phyloP scores from a whole-genome alignment of 305 asterid genomes.

The Fraxinus velutina region DNA sequence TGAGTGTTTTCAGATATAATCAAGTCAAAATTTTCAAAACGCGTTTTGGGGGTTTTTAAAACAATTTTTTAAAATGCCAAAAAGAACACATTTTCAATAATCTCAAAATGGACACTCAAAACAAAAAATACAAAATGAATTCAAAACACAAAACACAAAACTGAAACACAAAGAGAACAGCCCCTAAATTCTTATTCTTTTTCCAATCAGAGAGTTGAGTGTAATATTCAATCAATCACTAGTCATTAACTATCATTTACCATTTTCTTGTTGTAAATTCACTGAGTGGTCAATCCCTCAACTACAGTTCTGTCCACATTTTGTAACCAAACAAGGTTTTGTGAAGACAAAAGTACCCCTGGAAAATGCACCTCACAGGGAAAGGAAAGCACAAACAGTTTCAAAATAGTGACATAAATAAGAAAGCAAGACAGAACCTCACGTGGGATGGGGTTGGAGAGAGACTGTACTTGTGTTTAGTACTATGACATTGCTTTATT shows the following conservation, averaged over 20 bases:
- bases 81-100: too few relatives aligned
- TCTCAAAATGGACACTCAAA: too few relatives aligned
- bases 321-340: slow-evolving; percentile 8
- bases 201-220: slow-evolving; percentile 19
- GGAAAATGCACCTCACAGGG: not conserved
- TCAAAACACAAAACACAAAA: too few relatives aligned
- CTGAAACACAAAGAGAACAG: too few relatives aligned
- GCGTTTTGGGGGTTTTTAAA: too few relatives aligned
- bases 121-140: too few relatives aligned
- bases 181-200: slow-evolving; percentile 10
- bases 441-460: not conserved
- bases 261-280: slow-evolving; percentile 25
- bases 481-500: not conserved
- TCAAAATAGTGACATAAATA: not conserved
- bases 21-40: too few relatives aligned
- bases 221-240: slow-evolving; percentile 13
- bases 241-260: slow-evolving; percentile 27
- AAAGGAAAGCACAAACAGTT: not conserved
- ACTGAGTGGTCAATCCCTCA: slow-evolving; percentile 21
- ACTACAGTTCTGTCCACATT: slow-evolving; percentile 12
- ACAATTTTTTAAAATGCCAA: too few relatives aligned
- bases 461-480: not conserved
- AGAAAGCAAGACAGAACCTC: not conserved
- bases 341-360: not conserved
- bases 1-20: too few relatives aligned